phyloP scores from a whole-genome alignment of 2,329 filamentous ascomycete species.

The Diaporthe amygdali region DNA sequence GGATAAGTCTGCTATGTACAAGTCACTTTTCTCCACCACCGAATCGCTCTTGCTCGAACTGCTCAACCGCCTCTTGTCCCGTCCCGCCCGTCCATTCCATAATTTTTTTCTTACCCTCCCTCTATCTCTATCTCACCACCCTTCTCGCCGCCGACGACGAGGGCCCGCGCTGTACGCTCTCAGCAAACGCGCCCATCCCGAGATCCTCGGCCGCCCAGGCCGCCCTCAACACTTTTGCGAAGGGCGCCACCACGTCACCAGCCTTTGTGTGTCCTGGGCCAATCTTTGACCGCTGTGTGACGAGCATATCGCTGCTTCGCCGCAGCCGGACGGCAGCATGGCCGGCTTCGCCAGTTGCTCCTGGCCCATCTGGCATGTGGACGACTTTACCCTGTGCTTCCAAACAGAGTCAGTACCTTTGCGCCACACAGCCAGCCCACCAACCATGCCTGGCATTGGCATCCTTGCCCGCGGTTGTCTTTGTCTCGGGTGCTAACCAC shows the following conservation, averaged over 20 bases:
- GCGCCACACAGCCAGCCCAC: slow-evolving; percentile 6
- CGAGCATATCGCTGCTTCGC: background rate
- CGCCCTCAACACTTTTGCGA: slow-evolving; percentile 10
- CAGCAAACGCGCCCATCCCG: background rate
- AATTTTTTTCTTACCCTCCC: background rate
- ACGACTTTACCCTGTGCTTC: slow-evolving; percentile 70
- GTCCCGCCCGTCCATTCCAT: background rate
- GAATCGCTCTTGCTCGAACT: background rate
- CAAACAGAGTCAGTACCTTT: slow-evolving; percentile 62
- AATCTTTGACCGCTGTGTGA: background rate
- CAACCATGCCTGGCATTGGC: slow-evolving; percentile 6
- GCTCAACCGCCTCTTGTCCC: background rate
- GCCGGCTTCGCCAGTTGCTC: slow-evolving; percentile 60
- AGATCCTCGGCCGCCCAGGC: background rate
- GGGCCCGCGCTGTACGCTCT: background rate
- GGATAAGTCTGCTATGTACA: slow-evolving; percentile 7
- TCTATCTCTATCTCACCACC: background rate
- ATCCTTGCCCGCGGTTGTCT: background rate
- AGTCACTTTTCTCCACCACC: slow-evolving; percentile 14
- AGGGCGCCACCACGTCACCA: background rate
- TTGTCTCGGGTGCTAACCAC: slow-evolving; percentile 4
- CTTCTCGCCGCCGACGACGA: background rate
- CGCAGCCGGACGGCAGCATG: slow-evolving; percentile 20
- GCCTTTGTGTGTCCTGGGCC: background rate
- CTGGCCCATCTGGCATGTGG: slow-evolving; percentile 65